phyloP scores from a whole-genome alignment of 805 yeast species.

The Nakazawaea ishiwadae region DNA sequence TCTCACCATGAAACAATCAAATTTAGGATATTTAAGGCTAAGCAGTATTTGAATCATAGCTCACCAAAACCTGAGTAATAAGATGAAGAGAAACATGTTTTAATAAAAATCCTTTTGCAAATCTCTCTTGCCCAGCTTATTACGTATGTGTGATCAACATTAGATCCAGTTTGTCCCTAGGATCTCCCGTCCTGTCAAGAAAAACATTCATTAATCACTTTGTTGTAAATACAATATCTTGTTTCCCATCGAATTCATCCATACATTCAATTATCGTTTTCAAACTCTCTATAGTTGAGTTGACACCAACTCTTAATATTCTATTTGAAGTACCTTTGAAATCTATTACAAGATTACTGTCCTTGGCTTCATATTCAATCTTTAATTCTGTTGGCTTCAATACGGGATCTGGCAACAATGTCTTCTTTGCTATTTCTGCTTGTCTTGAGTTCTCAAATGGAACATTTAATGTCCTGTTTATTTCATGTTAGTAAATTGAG shows the following conservation, averaged over 20 bases:
- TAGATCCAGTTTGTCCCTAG: no score
- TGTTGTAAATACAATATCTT: neutral
- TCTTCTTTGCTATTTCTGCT: slow-evolving; percentile 57
- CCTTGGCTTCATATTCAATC: slow-evolving; percentile 37
- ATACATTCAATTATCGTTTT: slow-evolving; percentile 77
- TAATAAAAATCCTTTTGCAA: no score
- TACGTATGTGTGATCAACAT: no score
- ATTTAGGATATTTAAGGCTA: no score
- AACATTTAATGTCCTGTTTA: slow-evolving; percentile 38
- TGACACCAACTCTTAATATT: slow-evolving; percentile 78
- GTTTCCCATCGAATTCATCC: slow-evolving; percentile 53
- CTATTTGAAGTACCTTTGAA: slow-evolving; percentile 69
- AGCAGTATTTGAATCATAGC: no score
- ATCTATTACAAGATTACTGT: slow-evolving; percentile 32
- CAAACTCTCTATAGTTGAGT: slow-evolving; percentile 71
- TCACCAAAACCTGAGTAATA: no score
- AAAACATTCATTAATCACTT: no score
- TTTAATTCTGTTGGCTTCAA: slow-evolving; percentile 62
- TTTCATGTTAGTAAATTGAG: no score
- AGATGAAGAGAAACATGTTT: no score
- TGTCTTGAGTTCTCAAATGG: slow-evolving; percentile 61
- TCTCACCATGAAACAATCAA: no score
- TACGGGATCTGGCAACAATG: slow-evolving; percentile 77
- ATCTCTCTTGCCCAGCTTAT: no score
- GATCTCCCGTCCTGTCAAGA: no score